Conservation (phyloP, 805 yeast genomes). For the Yarrowia sp. region DNA sequence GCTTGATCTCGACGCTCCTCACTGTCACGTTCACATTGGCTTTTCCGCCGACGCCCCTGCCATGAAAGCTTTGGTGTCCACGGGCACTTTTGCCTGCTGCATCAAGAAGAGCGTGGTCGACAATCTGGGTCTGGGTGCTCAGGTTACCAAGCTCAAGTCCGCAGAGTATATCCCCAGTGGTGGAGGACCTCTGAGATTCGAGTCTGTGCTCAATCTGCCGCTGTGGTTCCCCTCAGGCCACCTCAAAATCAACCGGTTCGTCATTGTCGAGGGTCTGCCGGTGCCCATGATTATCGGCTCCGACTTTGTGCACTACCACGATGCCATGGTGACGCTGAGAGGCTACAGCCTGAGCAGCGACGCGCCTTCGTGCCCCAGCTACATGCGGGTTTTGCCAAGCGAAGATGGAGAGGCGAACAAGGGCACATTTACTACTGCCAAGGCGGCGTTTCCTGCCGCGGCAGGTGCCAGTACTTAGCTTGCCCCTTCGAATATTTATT, state of each 20-base stretch:
- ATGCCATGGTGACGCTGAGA: conserved; percentile 9
- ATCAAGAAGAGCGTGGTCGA: conserved; percentile 1
- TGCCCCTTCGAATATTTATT: too few species aligned
- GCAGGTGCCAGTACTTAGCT: too few species aligned
- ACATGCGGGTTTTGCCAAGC: neutral
- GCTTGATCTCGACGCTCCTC: conserved; percentile 19
- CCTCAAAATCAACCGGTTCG: neutral
- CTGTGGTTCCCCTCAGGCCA: conserved; percentile 22
- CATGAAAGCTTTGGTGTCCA: conserved; percentile 6
- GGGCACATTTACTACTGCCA: neutral
- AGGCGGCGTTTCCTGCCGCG: neutral
- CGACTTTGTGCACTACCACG: conserved; percentile 7
- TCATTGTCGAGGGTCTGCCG: conserved; percentile 3
- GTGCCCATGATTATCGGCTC: conserved; percentile 18
- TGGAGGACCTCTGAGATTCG: neutral
- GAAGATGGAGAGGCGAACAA: neutral
- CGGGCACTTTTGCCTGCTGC: conserved; percentile 11
- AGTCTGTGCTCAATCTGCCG: conserved; percentile 3
- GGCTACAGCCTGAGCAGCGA: conserved; percentile 5
- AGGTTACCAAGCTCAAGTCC: neutral
- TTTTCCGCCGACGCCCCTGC: conserved; percentile 1
- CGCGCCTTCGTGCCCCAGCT: neutral
- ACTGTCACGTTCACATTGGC: conserved; percentile 20
- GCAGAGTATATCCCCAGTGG: conserved; percentile 23
- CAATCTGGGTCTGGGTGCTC: conserved; percentile 6